These are phyloP conservation scores for Albugo candida DNA, from an alignment of 352 stramenopile genomes.

Conservation along the genomic window DNA sequence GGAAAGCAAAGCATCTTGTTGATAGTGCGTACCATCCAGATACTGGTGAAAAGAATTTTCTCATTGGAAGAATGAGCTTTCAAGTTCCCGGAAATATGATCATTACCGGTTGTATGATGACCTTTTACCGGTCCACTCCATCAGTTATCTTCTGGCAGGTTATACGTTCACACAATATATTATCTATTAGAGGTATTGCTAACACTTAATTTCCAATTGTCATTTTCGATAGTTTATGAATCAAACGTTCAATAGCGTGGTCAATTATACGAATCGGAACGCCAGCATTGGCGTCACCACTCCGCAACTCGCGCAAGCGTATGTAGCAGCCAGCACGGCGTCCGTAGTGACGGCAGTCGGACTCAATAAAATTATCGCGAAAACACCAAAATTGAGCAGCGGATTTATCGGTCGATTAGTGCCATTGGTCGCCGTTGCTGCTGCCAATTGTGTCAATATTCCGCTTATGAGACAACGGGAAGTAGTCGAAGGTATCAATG, in stretches of 20 bases:
- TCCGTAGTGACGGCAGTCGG: constrained; percentile 59
- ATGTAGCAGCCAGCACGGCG: constrained; percentile 52
- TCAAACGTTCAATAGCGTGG: constrained; percentile 83
- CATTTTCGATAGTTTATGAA: constrained; percentile 51
- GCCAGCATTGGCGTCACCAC: constrained; percentile 68
- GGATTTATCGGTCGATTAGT: constrained; percentile 47
- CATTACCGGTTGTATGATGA: constrained; percentile 78
- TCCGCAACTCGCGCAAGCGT: constrained; percentile 60
- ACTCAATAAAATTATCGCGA: constrained; percentile 55
- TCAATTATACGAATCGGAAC: constrained; percentile 88
- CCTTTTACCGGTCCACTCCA: constrained; percentile 62
- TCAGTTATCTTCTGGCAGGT: constrained; percentile 75
- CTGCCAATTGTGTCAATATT: constrained; percentile 81
- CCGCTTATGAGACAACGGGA: constrained; percentile 80
- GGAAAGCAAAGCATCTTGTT: constrained; percentile 68
- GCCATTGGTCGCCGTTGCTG: constrained; percentile 67
- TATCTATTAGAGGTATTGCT: neutral
- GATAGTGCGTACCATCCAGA: constrained; percentile 80
- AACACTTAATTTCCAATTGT: neutral
- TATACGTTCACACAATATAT: neutral
- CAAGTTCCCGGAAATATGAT: constrained; percentile 80
- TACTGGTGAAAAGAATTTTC: constrained; percentile 77
- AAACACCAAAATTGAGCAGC: constrained; percentile 31
- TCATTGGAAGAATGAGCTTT: constrained; percentile 71
- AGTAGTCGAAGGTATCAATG: constrained; percentile 57